These are phyloP conservation scores for Ceriops tagal DNA, from an alignment of 345 rosid species.

Conservation along the genomic window DNA sequence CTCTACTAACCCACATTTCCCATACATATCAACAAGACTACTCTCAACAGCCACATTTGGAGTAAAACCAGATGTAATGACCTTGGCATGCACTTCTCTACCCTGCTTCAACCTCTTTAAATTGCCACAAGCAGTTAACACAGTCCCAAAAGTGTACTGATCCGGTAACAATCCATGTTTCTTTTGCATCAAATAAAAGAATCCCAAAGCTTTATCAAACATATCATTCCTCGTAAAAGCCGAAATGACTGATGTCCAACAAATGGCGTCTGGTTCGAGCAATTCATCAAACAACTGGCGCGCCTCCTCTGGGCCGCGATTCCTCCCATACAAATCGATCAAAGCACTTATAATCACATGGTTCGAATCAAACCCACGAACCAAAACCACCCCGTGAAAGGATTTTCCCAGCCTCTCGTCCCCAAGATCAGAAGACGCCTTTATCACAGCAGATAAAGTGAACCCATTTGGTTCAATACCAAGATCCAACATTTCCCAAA, in stretches of 20 bases:
- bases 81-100: conserved; percentile 68
- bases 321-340: conserved; percentile 70
- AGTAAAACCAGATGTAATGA: conserved; percentile 43
- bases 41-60: conserved; percentile 70
- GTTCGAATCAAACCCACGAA: conserved; percentile 55
- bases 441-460: conserved; percentile 65
- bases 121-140: conserved; percentile 80
- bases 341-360: conserved; percentile 57
- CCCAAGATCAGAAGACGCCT: conserved; percentile 70
- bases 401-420: conserved; percentile 49
- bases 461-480: conserved; percentile 72
- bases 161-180: conserved; percentile 49
- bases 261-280: conserved; percentile 66
- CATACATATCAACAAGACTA: conserved; percentile 92
- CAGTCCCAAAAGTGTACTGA: conserved; percentile 67
- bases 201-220: conserved; percentile 48
- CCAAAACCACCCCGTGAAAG: conserved; percentile 63
- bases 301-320: conserved; percentile 40
- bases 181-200: conserved; percentile 56
- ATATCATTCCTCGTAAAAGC: conserved; percentile 59
- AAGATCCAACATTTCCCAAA: conserved; percentile 55
- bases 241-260: conserved; percentile 78
- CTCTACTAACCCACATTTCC: conserved; percentile 59
- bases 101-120: conserved; percentile 68
- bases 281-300: conserved; percentile 64